phyloP scores from a whole-genome alignment of 2,329 filamentous ascomycete genomes.

The Fusarium pseudograminearum region DNA sequence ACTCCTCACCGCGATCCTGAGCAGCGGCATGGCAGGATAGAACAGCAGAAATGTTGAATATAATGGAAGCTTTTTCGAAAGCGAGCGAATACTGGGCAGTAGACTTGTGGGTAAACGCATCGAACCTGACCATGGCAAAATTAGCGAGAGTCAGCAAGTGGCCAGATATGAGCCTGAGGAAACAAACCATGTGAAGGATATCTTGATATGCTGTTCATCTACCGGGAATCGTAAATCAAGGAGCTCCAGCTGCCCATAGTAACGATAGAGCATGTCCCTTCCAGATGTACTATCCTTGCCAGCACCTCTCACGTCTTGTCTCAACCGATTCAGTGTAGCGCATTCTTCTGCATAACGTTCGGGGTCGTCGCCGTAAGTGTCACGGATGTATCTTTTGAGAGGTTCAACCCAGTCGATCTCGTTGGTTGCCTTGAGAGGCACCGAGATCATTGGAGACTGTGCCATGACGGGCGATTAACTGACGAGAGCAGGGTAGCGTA shows the following conservation, averaged over 20 bases:
- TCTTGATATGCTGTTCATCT: conserved; percentile 99
- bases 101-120: conserved; percentile 99
- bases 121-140: conserved; percentile 75
- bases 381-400: conserved; percentile 91
- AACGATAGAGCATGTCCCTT: conserved; percentile 92
- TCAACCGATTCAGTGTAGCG: conserved; percentile 89
- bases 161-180: neutral
- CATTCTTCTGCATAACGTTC: conserved; percentile 97
- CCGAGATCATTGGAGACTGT: conserved; percentile 94
- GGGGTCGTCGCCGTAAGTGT: conserved; percentile 95
- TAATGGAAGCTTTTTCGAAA: conserved; percentile 98
- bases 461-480: conserved; percentile 65
- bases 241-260: conserved; percentile 96
- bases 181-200: conserved; percentile 92
- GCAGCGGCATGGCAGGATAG: conserved; percentile 94
- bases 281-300: conserved; percentile 96
- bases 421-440: conserved; percentile 92
- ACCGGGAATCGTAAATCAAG: conserved; percentile 95
- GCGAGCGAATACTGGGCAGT: conserved; percentile 96
- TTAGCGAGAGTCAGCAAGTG: conserved; percentile 16
- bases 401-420: conserved; percentile 98
- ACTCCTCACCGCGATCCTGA: conserved; percentile 92
- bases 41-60: conserved; percentile 99
- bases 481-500: conserved; percentile 13
- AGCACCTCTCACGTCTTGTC: conserved; percentile 98